Conservation (phyloP, 148 eudicot genomes). For the Nyssa sinensis region DNA sequence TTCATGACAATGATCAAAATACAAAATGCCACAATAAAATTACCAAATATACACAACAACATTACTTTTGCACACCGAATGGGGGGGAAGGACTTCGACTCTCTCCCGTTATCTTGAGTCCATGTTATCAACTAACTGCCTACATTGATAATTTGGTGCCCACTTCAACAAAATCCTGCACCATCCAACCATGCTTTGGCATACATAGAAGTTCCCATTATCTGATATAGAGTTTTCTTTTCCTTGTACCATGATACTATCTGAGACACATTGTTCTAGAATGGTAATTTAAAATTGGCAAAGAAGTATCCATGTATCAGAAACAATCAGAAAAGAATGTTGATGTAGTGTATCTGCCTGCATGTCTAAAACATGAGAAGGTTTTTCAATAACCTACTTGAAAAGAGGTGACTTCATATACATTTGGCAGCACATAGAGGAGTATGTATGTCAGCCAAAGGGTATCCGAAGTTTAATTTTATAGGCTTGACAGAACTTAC, state of each 20-base stretch:
- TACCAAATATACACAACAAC: too few species aligned
- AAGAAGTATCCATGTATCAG: neutral
- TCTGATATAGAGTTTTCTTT: neutral
- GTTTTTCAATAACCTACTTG: neutral
- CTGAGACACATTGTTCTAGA: neutral
- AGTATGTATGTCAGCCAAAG: neutral
- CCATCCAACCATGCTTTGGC: neutral
- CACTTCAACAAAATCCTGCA: neutral
- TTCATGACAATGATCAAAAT: too few species aligned
- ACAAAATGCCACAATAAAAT: too few species aligned
- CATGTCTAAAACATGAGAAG: neutral
- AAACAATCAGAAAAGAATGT: neutral
- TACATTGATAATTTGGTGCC: neutral
- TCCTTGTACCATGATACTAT: neutral
- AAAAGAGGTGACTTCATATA: neutral
- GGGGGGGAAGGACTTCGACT: neutral
- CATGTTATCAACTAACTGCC: neutral
- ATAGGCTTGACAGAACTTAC: constrained; percentile 48
- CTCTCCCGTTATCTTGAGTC: neutral
- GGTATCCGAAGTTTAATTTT: neutral
- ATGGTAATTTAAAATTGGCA: neutral
- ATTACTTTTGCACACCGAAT: too few species aligned
- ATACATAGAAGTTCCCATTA: neutral
- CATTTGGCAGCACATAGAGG: neutral
- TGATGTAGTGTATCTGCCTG: neutral